These are phyloP conservation scores for Umbelopsis sp. DNA, from an alignment of 371 early-diverging fungal genomes.

Conservation along the genomic window DNA sequence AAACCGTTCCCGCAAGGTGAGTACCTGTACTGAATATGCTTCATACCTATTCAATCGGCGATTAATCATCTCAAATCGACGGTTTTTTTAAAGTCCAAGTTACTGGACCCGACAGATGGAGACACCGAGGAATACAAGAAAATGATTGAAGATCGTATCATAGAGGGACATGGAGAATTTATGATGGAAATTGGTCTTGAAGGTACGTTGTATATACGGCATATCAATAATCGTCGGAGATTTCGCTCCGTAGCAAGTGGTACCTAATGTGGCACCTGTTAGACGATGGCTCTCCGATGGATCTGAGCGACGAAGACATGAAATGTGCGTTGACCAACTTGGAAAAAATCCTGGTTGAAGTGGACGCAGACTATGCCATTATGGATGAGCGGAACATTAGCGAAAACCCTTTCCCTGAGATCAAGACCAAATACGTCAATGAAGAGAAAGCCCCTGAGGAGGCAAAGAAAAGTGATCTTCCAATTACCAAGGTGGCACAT, in stretches of 20 bases:
- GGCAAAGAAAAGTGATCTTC: slow-evolving; percentile 7
- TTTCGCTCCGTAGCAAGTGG: background rate
- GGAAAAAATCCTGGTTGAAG: slow-evolving; percentile 36
- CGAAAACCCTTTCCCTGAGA: slow-evolving; percentile 7
- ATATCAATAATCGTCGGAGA: background rate
- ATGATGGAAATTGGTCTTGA: slow-evolving; percentile 80
- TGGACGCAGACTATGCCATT: slow-evolving; percentile 69
- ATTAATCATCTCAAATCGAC: background rate
- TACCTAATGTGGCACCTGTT: background rate
- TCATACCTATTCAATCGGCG: background rate
- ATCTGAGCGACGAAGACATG: slow-evolving; percentile 66
- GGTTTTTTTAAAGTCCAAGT: slow-evolving; percentile 31
- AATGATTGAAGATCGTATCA: slow-evolving; percentile 54
- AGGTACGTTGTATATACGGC: slow-evolving; percentile 46
- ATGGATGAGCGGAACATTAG: slow-evolving; percentile 54
- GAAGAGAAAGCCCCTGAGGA: slow-evolving; percentile 22
- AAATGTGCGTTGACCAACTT: slow-evolving; percentile 52
- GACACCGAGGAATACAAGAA: slow-evolving; percentile 47
- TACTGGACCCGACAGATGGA: slow-evolving; percentile 45
- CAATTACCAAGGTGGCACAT: slow-evolving; percentile 41
- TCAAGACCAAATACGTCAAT: slow-evolving; percentile 19
- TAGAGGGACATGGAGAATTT: slow-evolving; percentile 75
- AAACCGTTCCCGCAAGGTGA: slow-evolving; percentile 4
- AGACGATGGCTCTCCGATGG: slow-evolving; percentile 78
- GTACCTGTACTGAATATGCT: background rate